Conservation (phyloP, 352 stramenopile species). For the Thalassiosira mediterranea region DNA sequence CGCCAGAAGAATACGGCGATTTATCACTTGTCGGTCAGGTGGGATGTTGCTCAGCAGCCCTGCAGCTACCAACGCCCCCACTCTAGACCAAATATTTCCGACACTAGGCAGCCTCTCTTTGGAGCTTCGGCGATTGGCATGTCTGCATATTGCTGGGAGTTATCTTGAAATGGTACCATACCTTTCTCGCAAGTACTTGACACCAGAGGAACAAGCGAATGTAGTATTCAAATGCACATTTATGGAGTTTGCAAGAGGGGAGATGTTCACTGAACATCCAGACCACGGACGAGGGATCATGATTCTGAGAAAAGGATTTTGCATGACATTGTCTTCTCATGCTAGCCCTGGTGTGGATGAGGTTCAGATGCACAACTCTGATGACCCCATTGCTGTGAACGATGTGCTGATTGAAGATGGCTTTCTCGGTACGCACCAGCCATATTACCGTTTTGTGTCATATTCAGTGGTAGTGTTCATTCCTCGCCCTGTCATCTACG, state of each 20-base stretch:
- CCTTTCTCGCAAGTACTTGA: constrained; percentile 54
- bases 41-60: constrained; percentile 22
- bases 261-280: constrained; percentile 40
- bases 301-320: constrained; percentile 46
- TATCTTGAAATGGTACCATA: constrained; percentile 58
- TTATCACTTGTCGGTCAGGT: constrained; percentile 48
- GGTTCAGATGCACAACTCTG: background rate
- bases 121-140: constrained; percentile 36
- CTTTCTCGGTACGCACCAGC: constrained; percentile 11
- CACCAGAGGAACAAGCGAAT: constrained; percentile 37
- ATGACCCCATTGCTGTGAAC: constrained; percentile 26
- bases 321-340: background rate
- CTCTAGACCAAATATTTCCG: constrained; percentile 46
- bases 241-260: constrained; percentile 58
- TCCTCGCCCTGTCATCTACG: constrained; percentile 29
- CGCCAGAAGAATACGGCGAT: constrained; percentile 32
- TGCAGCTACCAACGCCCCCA: constrained; percentile 11
- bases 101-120: constrained; percentile 41
- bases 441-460: constrained; percentile 31
- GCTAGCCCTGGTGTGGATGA: background rate
- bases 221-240: constrained; percentile 47
- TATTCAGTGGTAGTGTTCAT: constrained; percentile 46
- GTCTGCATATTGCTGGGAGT: constrained; percentile 39
- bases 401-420: constrained; percentile 50
- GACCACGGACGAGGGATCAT: constrained; percentile 51